A percentile compares a stretch with the other conserved stretches of the same genome.
Conservation (phyloP, 192 early-diverging fungal genomes). For the Glomus cerebriforme region DNA sequence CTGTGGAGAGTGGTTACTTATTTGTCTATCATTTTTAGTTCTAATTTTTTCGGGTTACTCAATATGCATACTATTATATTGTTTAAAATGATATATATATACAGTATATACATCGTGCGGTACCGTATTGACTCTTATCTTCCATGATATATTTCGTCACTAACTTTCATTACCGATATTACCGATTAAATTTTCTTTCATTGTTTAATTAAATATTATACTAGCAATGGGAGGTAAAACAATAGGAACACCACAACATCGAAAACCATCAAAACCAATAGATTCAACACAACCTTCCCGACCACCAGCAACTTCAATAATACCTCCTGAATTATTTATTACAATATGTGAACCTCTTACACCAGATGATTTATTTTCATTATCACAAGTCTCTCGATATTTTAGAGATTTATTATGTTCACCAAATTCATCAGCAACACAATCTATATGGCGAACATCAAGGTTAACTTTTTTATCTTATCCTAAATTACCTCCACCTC, state of each 20-base stretch:
- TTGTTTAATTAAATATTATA: not conserved
- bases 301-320: not conserved
- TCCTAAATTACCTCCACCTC: not conserved
- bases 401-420: conserved; percentile 18
- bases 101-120: too few relatives aligned
- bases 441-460: conserved; percentile 2
- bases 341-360: conserved; percentile 17
- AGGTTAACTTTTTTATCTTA: not conserved
- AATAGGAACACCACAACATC: not conserved
- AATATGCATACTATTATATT: not conserved
- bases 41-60: not conserved
- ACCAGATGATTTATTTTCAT: conserved; percentile 1
- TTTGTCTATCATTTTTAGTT: not conserved
- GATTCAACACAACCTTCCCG: not conserved
- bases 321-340: conserved; percentile 24
- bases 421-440: not conserved
- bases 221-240: not conserved
- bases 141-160: not conserved
- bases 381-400: not conserved
- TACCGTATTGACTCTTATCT: too few relatives aligned
- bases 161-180: too few relatives aligned
- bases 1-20: not conserved
- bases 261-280: not conserved
- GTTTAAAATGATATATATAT: too few relatives aligned
- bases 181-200: too few relatives aligned